These are phyloP conservation scores for Prunus persica DNA, from an alignment of 306 rosid species.

Conservation along the genomic window DNA sequence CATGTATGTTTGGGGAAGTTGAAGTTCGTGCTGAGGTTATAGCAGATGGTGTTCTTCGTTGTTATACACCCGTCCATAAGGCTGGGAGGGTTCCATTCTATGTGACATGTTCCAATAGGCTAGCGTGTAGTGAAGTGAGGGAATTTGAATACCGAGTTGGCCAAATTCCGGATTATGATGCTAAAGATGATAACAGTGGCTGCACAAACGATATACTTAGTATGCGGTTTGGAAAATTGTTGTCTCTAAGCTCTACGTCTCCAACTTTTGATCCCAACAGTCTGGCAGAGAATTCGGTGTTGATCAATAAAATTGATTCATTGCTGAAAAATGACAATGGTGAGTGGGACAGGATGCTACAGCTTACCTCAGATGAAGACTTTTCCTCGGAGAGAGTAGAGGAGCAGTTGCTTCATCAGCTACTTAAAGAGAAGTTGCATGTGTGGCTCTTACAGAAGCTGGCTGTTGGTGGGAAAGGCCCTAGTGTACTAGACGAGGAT, in stretches of 20 bases:
- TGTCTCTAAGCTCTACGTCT: conserved; percentile 38
- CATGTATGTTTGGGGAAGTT: conserved; percentile 89
- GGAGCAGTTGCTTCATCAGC: conserved; percentile 62
- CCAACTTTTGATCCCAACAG: conserved; percentile 27
- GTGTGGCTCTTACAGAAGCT: conserved; percentile 76
- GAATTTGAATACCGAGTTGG: conserved; percentile 67
- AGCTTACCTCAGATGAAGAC: conserved; percentile 41
- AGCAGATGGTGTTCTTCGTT: conserved; percentile 64
- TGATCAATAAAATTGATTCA: conserved; percentile 52
- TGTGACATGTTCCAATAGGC: conserved; percentile 80
- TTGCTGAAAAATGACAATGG: conserved; percentile 51
- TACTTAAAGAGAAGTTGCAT: conserved; percentile 63
- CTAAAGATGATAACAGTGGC: conserved; percentile 27
- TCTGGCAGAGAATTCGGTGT: conserved; percentile 40
- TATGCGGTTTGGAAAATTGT: conserved; percentile 46
- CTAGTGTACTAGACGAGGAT: conserved; percentile 62
- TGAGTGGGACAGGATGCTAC: conserved; percentile 61
- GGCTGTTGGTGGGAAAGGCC: conserved; percentile 82
- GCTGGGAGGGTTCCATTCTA: conserved; percentile 81
- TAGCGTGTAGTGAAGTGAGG: conserved; percentile 89
- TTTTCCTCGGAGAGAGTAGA: conserved; percentile 53
- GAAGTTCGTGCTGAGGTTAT: conserved; percentile 79
- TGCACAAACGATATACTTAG: conserved; percentile 31
- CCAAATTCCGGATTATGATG: conserved; percentile 34
- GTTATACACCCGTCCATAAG: conserved; percentile 73